A percentile compares a stretch with the other conserved stretches of the same genome.
These are phyloP conservation scores for Cladorrhinum samala DNA, from an alignment of 495 filamentous ascomycete genomes.

Conservation along the genomic window DNA sequence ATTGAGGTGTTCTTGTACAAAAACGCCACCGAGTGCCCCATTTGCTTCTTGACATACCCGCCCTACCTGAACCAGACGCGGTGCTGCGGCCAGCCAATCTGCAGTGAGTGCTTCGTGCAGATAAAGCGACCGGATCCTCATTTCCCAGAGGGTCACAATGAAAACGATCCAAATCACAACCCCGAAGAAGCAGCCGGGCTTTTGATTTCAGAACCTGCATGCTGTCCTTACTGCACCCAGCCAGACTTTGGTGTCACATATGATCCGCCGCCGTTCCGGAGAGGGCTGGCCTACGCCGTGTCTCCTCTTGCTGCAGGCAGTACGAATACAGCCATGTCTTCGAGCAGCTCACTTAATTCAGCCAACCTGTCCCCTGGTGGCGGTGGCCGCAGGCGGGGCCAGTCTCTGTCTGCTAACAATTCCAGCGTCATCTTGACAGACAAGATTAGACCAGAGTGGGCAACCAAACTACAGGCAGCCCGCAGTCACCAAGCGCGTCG, in stretches of 20 bases:
- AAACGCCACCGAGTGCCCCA: conserved; percentile 82
- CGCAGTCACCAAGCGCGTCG: conserved; percentile 76
- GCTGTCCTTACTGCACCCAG: conserved; percentile 92
- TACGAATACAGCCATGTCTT: conserved; percentile 63
- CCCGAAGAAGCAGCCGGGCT: conserved; percentile 52
- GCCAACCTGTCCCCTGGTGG: conserved; percentile 35
- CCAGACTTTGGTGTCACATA: conserved; percentile 94
- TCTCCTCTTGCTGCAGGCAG: conserved; percentile 29
- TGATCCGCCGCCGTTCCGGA: conserved; percentile 77
- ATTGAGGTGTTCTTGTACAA: conserved; percentile 93
- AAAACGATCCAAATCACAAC: conserved; percentile 36
- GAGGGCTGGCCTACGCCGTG: conserved; percentile 68
- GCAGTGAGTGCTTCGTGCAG: conserved; percentile 98
- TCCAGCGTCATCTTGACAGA: conserved; percentile 87
- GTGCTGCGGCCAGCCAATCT: conserved; percentile 95
- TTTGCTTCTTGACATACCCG: conserved; percentile 94
- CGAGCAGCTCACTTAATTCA: conserved; percentile 48
- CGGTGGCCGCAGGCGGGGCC: conserved; percentile 54
- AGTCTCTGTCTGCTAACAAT: conserved; percentile 74
- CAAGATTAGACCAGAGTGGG: conserved; percentile 88
- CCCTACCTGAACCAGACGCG: conserved; percentile 93
- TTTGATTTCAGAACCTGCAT: conserved; percentile 84
- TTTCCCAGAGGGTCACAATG: conserved; percentile 77
- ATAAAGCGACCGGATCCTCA: conserved; percentile 97
- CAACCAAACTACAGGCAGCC: conserved; percentile 78